Evolutionary conservation across 2,329 filamentous ascomycete genomes (phyloP), one percentile per base, ranked within the genome.

Genomic region (Metarhizium rileyi): DNA sequence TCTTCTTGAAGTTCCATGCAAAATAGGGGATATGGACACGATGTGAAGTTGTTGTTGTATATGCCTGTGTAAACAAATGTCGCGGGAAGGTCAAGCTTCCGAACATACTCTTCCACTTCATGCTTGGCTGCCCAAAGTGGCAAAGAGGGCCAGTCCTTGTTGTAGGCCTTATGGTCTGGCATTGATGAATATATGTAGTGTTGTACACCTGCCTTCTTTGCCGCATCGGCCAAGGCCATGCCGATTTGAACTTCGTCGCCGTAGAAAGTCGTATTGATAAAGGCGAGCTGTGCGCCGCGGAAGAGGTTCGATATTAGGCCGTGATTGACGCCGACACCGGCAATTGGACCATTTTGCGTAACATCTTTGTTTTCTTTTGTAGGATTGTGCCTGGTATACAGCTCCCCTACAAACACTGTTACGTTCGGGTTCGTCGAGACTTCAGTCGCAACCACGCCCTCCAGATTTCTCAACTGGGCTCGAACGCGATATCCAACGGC

Each of bases 21-120:
- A 71, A 97, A 97, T 4, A 97, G 76, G 1, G 93, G 93, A 63
- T 95, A 97, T 1, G 82, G 83, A 28, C 96, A 76, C 44, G 87
- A 93, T 27, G 91, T 97, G 69, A 97, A 98, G 66, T 98, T 97
- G 70, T 97, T 97, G 75, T 97, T 95, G 75, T 97, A 98, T 60
- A 96, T 96, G 52, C 91, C 93, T 9, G 90, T 89, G 68, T 96
- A 96, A 56, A 96, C 84, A 66, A 95, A 97, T 0, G 91, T 97
- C 1, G 90, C 83, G 0, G 88, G 88, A 10, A 96, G 75, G 9
- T 83, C 83, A 38, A 95, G 79, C 63, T 89, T 80, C 51, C 87
- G 82, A 47, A 96, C 79, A 66, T 97, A 95, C 49, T 93, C 86
- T 68, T 97, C 93, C 40, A 97, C 86, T 46, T 87, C 84, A 67